Evolutionary conservation across 192 early-diverging fungal genomes (phyloP).

Genomic region (Rhizophlyctis rosea): DNA sequence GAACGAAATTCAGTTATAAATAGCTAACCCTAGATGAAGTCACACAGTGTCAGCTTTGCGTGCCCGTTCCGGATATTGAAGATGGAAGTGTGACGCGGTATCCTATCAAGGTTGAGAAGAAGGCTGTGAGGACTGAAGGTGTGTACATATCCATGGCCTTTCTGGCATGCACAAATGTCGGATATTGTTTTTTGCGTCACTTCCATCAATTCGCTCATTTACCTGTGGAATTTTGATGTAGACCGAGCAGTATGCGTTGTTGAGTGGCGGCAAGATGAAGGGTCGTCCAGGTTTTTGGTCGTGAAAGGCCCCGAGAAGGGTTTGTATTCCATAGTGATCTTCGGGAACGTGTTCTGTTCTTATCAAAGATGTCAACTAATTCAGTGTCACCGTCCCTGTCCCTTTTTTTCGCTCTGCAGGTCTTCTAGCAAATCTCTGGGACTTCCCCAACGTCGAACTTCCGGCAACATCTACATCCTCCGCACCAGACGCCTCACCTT

Average conservation of each 20-base stretch:
- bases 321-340: neutral
- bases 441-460: conserved; percentile 65
- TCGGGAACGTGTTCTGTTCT: too few species aligned
- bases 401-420: too few species aligned
- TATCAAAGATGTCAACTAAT: too few species aligned
- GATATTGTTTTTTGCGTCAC: conserved; percentile 18
- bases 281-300: conserved; percentile 45
- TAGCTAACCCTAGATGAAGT: too few species aligned
- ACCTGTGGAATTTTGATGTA: too few species aligned
- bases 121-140: conserved; percentile 56
- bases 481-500: too few species aligned
- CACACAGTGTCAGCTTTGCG: too few species aligned
- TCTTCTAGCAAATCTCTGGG: conserved; percentile 72
- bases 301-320: conserved; percentile 54
- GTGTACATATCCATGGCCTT: conserved; percentile 27
- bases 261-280: conserved; percentile 28
- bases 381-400: too few species aligned
- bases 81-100: conserved; percentile 44
- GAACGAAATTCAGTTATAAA: too few species aligned
- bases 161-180: neutral
- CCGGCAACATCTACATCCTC: too few species aligned
- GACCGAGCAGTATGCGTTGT: conserved; percentile 58
- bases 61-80: conserved; percentile 28
- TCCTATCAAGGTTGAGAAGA: conserved; percentile 57
- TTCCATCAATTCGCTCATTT: too few species aligned